Conservation (phyloP, 805 yeast species). For the Debaryomyces castellii region DNA sequence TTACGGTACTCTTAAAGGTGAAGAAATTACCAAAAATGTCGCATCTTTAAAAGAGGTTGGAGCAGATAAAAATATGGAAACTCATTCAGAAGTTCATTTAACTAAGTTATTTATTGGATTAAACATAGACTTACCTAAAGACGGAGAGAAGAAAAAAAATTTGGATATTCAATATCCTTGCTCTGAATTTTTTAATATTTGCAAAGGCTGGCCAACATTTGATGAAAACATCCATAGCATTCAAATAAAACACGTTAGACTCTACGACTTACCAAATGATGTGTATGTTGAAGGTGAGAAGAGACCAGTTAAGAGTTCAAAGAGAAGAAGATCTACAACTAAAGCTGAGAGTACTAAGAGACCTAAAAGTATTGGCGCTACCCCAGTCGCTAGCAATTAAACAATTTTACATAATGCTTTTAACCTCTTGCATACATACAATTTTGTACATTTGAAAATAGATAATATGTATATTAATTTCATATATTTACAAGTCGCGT, state of each 20-base stretch:
- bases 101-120: constrained; percentile 83
- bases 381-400: constrained; percentile 12
- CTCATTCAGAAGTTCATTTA: constrained; percentile 46
- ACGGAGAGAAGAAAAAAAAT: constrained; percentile 45
- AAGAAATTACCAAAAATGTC: constrained; percentile 30
- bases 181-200: constrained; percentile 78
- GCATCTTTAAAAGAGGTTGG: constrained; percentile 7
- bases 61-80: constrained; percentile 13
- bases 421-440: not conserved
- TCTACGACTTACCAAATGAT: constrained; percentile 79
- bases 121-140: constrained; percentile 47
- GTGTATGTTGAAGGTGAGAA: constrained; percentile 76
- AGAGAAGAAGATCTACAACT: constrained; percentile 29
- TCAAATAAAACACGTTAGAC: constrained; percentile 60
- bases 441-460: not conserved
- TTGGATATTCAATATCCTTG: constrained; percentile 89
- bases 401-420: constrained; percentile 2
- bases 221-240: constrained; percentile 61
- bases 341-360: constrained; percentile 17
- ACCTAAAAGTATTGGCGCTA: constrained; percentile 19
- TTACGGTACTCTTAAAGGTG: constrained; percentile 63
- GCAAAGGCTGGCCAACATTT: constrained; percentile 71
- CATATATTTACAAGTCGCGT: not conserved
- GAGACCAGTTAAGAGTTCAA: constrained; percentile 62
- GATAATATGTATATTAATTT: not conserved